Evolutionary conservation across 208 protist genomes (phyloP).

Genomic region (Trypanosoma avium): DNA sequence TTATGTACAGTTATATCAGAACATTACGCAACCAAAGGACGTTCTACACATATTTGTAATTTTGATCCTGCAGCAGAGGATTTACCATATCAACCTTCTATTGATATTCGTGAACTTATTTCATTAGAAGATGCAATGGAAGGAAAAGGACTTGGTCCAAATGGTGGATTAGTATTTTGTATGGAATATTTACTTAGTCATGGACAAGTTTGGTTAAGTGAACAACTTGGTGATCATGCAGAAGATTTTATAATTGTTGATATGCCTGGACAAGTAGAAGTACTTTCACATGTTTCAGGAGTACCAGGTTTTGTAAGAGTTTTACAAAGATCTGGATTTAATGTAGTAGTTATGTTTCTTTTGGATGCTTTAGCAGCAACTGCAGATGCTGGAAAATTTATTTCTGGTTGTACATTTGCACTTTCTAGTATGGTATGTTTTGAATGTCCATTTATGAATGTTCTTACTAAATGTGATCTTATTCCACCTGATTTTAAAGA

Average conservation of each 20-base stretch:
- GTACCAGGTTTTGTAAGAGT: constrained; percentile 86
- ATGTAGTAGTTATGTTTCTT: constrained; percentile 84
- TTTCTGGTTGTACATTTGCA: constrained; percentile 87
- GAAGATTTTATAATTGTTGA: constrained; percentile 99
- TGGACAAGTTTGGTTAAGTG: constrained; percentile 93
- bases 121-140: constrained; percentile 93
- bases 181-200: constrained; percentile 97
- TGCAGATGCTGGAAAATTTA: constrained; percentile 88
- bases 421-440: constrained; percentile 91
- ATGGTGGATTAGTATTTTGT: constrained; percentile 98
- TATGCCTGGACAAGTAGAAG: constrained; percentile 99
- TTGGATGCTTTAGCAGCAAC: constrained; percentile 84
- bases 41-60: constrained; percentile 96
- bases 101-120: constrained; percentile 96
- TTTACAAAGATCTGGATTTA: constrained; percentile 83
- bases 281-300: constrained; percentile 96
- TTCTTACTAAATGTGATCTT: constrained; percentile 91
- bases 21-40: constrained; percentile 81
- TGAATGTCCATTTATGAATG: constrained; percentile 91
- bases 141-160: constrained; percentile 95
- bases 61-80: constrained; percentile 98
- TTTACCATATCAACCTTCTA: constrained; percentile 82
- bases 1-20: constrained; percentile 82
- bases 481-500: constrained; percentile 71
- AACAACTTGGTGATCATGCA: constrained; percentile 92